Conservation (phyloP, 2,329 filamentous ascomycete species). For the Chaetoscypha palmicola region DNA sequence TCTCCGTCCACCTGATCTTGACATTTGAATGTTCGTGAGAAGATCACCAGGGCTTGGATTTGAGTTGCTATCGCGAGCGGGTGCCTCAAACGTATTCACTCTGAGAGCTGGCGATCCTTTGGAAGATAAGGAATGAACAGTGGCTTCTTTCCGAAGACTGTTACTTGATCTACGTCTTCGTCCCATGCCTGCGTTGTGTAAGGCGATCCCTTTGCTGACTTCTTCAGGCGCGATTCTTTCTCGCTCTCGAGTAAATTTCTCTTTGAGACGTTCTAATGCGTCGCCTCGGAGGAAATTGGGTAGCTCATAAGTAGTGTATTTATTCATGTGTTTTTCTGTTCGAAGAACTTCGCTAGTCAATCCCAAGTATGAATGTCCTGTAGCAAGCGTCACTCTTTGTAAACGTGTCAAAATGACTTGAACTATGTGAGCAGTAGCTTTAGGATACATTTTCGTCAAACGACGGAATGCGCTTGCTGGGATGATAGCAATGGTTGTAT, state of each 20-base stretch:
- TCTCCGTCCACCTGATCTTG: slow-evolving; percentile 49
- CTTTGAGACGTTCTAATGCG: slow-evolving; percentile 76
- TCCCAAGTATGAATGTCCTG: slow-evolving; percentile 89
- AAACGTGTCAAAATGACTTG: slow-evolving; percentile 94
- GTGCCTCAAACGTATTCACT: slow-evolving; percentile 29
- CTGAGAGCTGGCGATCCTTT: slow-evolving; percentile 17
- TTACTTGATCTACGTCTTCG: slow-evolving; percentile 66
- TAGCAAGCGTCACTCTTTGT: slow-evolving; percentile 88
- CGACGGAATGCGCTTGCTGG: slow-evolving; percentile 92
- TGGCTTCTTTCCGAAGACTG: slow-evolving; percentile 71
- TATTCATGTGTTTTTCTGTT: slow-evolving; percentile 89
- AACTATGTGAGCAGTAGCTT: slow-evolving; percentile 93
- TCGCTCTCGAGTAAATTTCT: slow-evolving; percentile 82
- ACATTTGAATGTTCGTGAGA: slow-evolving; percentile 67
- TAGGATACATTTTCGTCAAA: slow-evolving; percentile 87
- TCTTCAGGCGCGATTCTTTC: slow-evolving; percentile 78
- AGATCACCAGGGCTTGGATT: slow-evolving; percentile 70
- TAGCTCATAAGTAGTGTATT: slow-evolving; percentile 83
- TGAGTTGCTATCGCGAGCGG: slow-evolving; percentile 23
- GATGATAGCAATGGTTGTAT: slow-evolving; percentile 97
- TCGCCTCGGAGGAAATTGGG: slow-evolving; percentile 84
- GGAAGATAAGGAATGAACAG: slow-evolving; percentile 50
- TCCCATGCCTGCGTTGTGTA: slow-evolving; percentile 70
- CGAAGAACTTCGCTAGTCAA: slow-evolving; percentile 85
- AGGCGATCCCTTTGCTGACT: slow-evolving; percentile 82